phyloP scores from a whole-genome alignment of 805 yeast genomes.

The Ogataea ganodermae region DNA sequence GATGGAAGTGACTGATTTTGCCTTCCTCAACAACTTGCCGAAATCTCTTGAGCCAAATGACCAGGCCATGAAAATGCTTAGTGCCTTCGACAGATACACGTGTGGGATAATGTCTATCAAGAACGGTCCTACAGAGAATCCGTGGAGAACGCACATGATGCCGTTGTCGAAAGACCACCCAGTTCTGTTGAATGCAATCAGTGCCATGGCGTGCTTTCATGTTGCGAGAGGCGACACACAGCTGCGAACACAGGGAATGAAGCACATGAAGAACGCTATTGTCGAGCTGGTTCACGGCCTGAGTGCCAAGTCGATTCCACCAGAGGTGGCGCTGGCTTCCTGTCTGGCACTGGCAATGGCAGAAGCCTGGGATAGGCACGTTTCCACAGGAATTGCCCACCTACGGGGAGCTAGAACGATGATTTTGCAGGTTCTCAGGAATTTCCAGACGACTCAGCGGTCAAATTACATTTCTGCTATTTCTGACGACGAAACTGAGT shows the following conservation, averaged over 20 bases:
- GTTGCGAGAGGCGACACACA: constrained; percentile 47
- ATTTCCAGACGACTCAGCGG: constrained; percentile 18
- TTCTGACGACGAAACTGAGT: constrained; percentile 4
- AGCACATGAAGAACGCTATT: constrained; percentile 62
- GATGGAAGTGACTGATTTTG: background rate
- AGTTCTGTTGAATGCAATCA: constrained; percentile 61
- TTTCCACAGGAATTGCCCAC: constrained; percentile 68
- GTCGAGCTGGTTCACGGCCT: constrained; percentile 61
- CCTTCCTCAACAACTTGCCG: constrained; percentile 20
- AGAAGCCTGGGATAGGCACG: constrained; percentile 70
- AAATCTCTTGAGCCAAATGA: constrained; percentile 31
- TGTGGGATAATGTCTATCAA: constrained; percentile 62
- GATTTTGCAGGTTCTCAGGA: constrained; percentile 48
- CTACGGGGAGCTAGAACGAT: constrained; percentile 65
- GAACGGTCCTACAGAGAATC: constrained; percentile 65
- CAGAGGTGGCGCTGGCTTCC: constrained; percentile 66
- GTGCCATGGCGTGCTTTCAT: constrained; percentile 69
- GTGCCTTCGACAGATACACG: constrained; percentile 47
- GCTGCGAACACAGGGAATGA: constrained; percentile 50
- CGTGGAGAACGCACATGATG: constrained; percentile 60
- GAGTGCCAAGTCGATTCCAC: constrained; percentile 47
- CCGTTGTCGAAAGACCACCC: constrained; percentile 59
- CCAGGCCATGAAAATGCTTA: constrained; percentile 31
- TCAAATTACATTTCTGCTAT: constrained; percentile 14
- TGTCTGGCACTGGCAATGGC: constrained; percentile 64